Evolutionary conservation across 306 rosid genomes (phyloP).

Genomic region (Trifolium repens): DNA sequence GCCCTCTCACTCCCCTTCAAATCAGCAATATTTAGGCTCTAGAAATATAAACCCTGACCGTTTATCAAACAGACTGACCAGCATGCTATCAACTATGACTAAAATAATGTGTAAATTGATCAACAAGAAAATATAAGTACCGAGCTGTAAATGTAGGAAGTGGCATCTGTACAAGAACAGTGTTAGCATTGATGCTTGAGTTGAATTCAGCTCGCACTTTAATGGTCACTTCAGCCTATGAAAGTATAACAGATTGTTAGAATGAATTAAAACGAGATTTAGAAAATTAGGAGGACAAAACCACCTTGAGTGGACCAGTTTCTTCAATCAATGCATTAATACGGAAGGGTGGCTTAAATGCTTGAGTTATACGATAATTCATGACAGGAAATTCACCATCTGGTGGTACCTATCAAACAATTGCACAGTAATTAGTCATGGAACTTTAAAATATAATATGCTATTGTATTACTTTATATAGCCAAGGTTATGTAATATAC

Average conservation of each 20-base stretch:
- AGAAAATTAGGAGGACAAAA: constrained; percentile 30
- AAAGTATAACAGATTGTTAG: constrained; percentile 34
- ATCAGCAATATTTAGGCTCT: constrained; percentile 9
- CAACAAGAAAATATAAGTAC: constrained; percentile 52
- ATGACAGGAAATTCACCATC: constrained; percentile 97
- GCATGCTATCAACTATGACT: constrained; percentile 18
- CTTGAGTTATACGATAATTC: constrained; percentile 93
- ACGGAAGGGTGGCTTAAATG: constrained; percentile 87
- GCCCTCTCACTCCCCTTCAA: background rate
- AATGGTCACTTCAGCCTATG: constrained; percentile 82
- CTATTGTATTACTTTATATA: constrained; percentile 5
- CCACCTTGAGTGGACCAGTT: constrained; percentile 76
- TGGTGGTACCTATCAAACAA: constrained; percentile 71
- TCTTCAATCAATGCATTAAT: constrained; percentile 87
- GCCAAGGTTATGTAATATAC: constrained; percentile 3
- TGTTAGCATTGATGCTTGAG: constrained; percentile 70
- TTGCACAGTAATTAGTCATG: constrained; percentile 27
- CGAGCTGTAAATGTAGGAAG: constrained; percentile 79
- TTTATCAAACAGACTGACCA: constrained; percentile 9
- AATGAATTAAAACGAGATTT: constrained; percentile 24
- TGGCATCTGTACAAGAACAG: constrained; percentile 78
- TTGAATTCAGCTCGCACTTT: constrained; percentile 82
- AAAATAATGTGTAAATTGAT: constrained; percentile 22
- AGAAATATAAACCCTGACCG: background rate
- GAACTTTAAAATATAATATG: constrained; percentile 25